Evolutionary conservation across 2,329 filamentous ascomycete genomes (phyloP), one percentile per base, ranked within the genome.

Genomic region (Paecilomyces formosus): DNA sequence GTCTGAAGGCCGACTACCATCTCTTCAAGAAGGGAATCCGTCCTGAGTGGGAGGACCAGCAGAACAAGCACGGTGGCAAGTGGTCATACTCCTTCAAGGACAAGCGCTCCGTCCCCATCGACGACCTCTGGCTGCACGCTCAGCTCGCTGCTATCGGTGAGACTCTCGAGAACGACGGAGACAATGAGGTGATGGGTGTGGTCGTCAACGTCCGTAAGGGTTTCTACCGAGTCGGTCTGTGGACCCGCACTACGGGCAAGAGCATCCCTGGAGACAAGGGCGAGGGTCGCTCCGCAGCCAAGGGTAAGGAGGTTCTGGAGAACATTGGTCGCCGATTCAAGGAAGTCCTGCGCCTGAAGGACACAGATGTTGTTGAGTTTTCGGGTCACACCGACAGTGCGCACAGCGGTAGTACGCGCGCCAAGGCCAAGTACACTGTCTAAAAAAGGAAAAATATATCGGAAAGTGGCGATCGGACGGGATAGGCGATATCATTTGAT

Each of bases 41-140:
- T 64, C 94, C 94, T 35, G 95, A 99, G 79, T 99, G 94, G 94
- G 94, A 99, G 78, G 94, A 99, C 74, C 83, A 86, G 26, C 92
- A 97, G 81, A 99, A 99, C 82, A 99, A 97, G 85, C 92, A 97
- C 75, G 94, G 94, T 68, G 94, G 94, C 78, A 97, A 97, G 79
- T 99, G 94, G 94, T 92, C 93, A 26, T 97, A 95, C 80, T 88
- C 90, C 71, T 97, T 96, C 87, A 96, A 95, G 82, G 91, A 97
- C 68, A 97, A 96, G 85, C 88, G 89, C 71, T 85, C 82, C 66
- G 85, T 96, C 74, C 90, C 93, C 68, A 95, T 97, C 75, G 93
- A 99, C 74, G 89, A 93, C 60, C 84, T 96, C 57, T 99, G 94
- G 94, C 86, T 99, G 61, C 90, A 97, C 75, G 90, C 96, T 63